phyloP scores from a whole-genome alignment of 352 stramenopile species.

The Hyphochytrium catenoides region DNA sequence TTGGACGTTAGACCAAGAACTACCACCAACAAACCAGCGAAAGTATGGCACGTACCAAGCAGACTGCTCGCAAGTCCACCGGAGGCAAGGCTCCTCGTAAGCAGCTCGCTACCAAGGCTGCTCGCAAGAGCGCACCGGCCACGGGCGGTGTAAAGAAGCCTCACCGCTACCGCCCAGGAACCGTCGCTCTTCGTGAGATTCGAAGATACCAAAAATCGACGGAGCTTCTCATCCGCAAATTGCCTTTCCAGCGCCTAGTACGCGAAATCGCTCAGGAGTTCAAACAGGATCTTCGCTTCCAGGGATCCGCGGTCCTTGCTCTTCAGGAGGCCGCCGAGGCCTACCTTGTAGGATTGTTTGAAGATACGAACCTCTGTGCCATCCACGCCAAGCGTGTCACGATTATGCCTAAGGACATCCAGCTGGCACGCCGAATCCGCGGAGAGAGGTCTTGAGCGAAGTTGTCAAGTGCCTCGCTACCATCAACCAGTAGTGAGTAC shows the following conservation, averaged over 20 bases:
- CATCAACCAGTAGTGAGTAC: too few relatives aligned
- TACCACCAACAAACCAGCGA: neutral
- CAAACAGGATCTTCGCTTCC: slow-evolving; percentile 86
- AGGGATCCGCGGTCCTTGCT: slow-evolving; percentile 72
- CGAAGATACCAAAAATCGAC: slow-evolving; percentile 77
- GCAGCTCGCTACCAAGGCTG: slow-evolving; percentile 14
- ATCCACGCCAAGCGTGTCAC: slow-evolving; percentile 88
- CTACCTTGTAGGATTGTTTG: slow-evolving; percentile 80
- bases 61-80: slow-evolving; percentile 86
- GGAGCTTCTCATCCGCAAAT: slow-evolving; percentile 71
- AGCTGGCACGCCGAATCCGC: slow-evolving; percentile 73
- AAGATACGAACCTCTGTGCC: slow-evolving; percentile 83
- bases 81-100: slow-evolving; percentile 45
- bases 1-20: too few relatives aligned
- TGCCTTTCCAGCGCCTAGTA: slow-evolving; percentile 66
- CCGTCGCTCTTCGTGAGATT: slow-evolving; percentile 73
- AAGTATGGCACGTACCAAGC: slow-evolving; percentile 38
- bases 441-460: slow-evolving; percentile 59
- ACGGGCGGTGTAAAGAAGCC: slow-evolving; percentile 56
- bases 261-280: slow-evolving; percentile 87
- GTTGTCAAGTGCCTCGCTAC: too few relatives aligned
- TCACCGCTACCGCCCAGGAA: slow-evolving; percentile 44
- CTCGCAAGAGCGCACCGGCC: slow-evolving; percentile 13
- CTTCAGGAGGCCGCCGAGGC: slow-evolving; percentile 74
- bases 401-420: slow-evolving; percentile 92